Percentiles rank a stretch among this genome's conserved stretches.
phyloP scores from a whole-genome alignment of 2,329 filamentous ascomycete species.

The Aspergillus niger region DNA sequence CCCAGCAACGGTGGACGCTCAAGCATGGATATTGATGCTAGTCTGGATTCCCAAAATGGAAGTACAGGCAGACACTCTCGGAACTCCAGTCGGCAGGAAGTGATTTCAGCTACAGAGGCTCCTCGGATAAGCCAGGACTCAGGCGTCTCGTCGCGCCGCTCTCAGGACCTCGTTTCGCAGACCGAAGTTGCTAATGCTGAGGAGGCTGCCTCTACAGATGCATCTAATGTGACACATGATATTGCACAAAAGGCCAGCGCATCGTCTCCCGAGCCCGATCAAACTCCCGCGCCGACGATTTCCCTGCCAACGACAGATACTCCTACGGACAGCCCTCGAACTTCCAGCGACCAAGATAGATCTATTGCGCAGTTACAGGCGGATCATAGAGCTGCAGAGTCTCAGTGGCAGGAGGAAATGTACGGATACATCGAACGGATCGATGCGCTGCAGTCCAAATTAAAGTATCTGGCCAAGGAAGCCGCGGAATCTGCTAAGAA shows the following conservation, averaged over 20 bases:
- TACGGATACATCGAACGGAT: slow-evolving; percentile 84
- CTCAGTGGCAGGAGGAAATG: slow-evolving; percentile 76
- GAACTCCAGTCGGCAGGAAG: slow-evolving; percentile 14
- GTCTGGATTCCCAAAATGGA: slow-evolving; percentile 22
- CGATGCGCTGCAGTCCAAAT: slow-evolving; percentile 86
- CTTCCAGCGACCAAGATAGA: slow-evolving; percentile 42
- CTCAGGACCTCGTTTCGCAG: slow-evolving; percentile 28
- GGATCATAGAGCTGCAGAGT: slow-evolving; percentile 54
- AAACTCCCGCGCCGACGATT: slow-evolving; percentile 1
- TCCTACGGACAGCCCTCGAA: slow-evolving; percentile 21
- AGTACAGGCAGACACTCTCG: slow-evolving; percentile 26
- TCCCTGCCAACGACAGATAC: slow-evolving; percentile 21
- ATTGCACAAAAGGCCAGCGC: neutral
- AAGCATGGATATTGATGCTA: slow-evolving; percentile 40
- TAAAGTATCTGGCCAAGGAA: slow-evolving; percentile 83
- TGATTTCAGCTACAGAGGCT: slow-evolving; percentile 14
- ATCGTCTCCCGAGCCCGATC: neutral
- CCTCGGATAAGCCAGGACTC: slow-evolving; percentile 36
- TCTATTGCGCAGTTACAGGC: slow-evolving; percentile 53
- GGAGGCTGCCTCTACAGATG: neutral
- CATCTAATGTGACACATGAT: neutral
- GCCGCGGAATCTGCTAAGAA: slow-evolving; percentile 74
- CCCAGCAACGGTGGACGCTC: slow-evolving; percentile 48
- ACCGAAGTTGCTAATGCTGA: slow-evolving; percentile 7
- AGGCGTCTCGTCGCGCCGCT: slow-evolving; percentile 24